Conservation (phyloP, 2,329 filamentous ascomycete genomes). For the Penicillium janthinellum region DNA sequence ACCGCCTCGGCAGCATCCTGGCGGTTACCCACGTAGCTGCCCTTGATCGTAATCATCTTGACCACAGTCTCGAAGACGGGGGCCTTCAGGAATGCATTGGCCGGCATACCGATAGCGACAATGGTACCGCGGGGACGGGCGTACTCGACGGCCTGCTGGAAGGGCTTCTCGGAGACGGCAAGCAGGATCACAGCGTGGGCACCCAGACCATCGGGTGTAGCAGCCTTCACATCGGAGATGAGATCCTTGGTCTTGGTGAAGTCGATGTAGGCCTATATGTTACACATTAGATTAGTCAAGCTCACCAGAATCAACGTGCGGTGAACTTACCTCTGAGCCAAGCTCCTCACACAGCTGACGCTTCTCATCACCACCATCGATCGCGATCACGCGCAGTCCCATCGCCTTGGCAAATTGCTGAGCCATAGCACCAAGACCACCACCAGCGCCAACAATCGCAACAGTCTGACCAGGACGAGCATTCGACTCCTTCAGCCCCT, state of each 20-base stretch:
- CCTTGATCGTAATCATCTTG: slow-evolving; percentile 89
- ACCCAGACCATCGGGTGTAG: slow-evolving; percentile 76
- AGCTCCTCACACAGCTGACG: slow-evolving; percentile 65
- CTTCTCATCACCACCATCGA: slow-evolving; percentile 85
- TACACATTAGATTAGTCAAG: slow-evolving; percentile 12
- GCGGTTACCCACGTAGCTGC: slow-evolving; percentile 90
- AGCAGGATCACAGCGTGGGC: slow-evolving; percentile 86
- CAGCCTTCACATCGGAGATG: slow-evolving; percentile 79
- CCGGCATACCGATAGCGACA: slow-evolving; percentile 86
- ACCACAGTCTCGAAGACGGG: slow-evolving; percentile 89
- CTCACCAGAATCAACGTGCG: too few species aligned
- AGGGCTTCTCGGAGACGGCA: slow-evolving; percentile 85
- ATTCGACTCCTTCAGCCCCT: slow-evolving; percentile 83
- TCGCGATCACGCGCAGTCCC: slow-evolving; percentile 77
- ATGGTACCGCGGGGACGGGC: slow-evolving; percentile 80
- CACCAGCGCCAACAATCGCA: slow-evolving; percentile 83
- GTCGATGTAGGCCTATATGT: slow-evolving; percentile 68
- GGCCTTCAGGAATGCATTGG: slow-evolving; percentile 74
- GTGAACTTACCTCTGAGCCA: slow-evolving; percentile 57
- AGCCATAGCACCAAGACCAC: slow-evolving; percentile 77
- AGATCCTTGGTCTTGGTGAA: slow-evolving; percentile 75
- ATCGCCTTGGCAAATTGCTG: slow-evolving; percentile 90
- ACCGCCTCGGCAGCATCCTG: slow-evolving; percentile 85
- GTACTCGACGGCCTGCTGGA: slow-evolving; percentile 91
- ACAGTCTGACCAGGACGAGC: slow-evolving; percentile 74